These are phyloP conservation scores for Quercus tomentella DNA, from an alignment of 331 rosid species.

Conservation along the genomic window DNA sequence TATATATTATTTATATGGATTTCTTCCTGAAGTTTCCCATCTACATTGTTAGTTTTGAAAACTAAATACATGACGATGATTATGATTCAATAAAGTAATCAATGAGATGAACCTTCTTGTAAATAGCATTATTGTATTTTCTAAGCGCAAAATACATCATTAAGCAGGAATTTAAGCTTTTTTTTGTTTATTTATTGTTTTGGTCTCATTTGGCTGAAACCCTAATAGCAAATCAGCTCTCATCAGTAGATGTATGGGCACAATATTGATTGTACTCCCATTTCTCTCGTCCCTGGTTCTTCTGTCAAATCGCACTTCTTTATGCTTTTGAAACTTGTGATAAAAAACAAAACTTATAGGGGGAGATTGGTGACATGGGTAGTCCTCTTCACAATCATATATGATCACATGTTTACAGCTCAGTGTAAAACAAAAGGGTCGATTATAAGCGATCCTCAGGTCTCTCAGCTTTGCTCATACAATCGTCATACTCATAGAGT, in stretches of 20 bases:
- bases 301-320: slow-evolving; percentile 12
- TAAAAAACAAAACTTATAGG: not conserved
- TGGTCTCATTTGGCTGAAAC: not conserved
- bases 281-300: not conserved
- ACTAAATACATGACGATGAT: too few species aligned
- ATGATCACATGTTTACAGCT: slow-evolving; percentile 28
- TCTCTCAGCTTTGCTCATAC: not conserved
- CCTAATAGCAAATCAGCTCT: not conserved
- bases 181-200: too few species aligned
- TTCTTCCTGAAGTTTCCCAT: too few species aligned
- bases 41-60: too few species aligned
- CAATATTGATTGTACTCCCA: not conserved
- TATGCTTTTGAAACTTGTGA: slow-evolving; percentile 4
- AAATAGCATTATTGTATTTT: not conserved
- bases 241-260: not conserved
- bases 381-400: slow-evolving; percentile 12
- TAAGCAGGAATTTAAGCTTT: not conserved
- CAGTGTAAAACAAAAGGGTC: slow-evolving; percentile 2
- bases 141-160: not conserved
- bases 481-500: not conserved
- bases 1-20: too few species aligned
- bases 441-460: not conserved
- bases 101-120: too few species aligned
- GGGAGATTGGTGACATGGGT: slow-evolving; percentile 3
- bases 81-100: too few species aligned